Evolutionary conservation across 371 early-diverging fungal species (phyloP).

Genomic region (Apophysomyces trapeziformis): DNA sequence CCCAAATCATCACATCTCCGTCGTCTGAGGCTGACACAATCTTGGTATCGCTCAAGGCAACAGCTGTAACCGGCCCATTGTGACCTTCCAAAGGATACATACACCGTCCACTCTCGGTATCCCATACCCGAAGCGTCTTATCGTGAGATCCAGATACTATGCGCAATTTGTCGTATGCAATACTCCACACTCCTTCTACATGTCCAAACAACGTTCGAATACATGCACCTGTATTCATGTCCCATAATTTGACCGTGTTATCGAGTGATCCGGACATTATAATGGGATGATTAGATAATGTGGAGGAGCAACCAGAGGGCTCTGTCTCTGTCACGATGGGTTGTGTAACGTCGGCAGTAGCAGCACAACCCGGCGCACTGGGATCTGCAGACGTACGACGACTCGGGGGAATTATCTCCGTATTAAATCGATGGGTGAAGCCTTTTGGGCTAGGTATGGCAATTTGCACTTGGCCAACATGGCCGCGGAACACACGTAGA

Average conservation of each 20-base stretch:
- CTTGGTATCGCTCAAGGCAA: conserved; percentile 84
- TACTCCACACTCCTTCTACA: conserved; percentile 88
- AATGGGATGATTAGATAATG: conserved; percentile 48
- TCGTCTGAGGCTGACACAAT: conserved; percentile 87
- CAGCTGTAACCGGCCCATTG: conserved; percentile 74
- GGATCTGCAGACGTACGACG: conserved; percentile 8
- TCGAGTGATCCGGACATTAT: conserved; percentile 89
- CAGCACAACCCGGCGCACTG: conserved; percentile 24
- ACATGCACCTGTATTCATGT: conserved; percentile 77
- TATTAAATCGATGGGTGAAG: conserved; percentile 42
- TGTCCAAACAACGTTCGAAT: conserved; percentile 89
- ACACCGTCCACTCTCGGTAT: conserved; percentile 81
- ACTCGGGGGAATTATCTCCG: conserved; percentile 14
- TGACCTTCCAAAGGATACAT: conserved; percentile 77
- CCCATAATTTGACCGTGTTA: conserved; percentile 91
- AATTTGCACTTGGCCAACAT: conserved; percentile 82
- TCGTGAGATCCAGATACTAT: conserved; percentile 94
- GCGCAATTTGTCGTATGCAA: conserved; percentile 88
- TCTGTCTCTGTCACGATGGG: neutral
- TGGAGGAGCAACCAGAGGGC: neutral
- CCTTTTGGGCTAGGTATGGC: conserved; percentile 53
- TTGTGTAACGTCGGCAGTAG: conserved; percentile 9
- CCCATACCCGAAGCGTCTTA: conserved; percentile 93
- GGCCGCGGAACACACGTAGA: conserved; percentile 72
- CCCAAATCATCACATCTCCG: conserved; percentile 81